Evolutionary conservation across 805 yeast species (phyloP).

Genomic region (Myxozyma sirexii): DNA sequence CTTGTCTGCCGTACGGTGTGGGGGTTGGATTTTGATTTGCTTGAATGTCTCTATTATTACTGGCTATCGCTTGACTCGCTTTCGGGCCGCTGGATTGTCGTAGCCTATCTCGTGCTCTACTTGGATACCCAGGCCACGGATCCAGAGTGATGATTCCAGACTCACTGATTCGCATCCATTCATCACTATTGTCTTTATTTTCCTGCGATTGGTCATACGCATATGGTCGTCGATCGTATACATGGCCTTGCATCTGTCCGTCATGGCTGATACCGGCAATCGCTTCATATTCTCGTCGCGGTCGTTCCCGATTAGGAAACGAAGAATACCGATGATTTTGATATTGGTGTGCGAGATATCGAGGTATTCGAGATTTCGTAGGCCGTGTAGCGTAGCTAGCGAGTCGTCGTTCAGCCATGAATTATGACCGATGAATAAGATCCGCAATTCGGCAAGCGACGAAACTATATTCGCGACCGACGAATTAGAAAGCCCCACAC

Average conservation of each 20-base stretch:
- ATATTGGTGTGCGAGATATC: slow-evolving; percentile 10
- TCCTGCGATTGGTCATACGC: not conserved
- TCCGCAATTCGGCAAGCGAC: not conserved
- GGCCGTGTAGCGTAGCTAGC: not conserved
- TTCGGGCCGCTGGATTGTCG: too few species aligned
- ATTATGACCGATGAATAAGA: not conserved
- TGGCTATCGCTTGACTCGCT: too few species aligned
- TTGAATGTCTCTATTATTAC: too few species aligned
- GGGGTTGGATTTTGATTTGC: too few species aligned
- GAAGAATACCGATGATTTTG: not conserved
- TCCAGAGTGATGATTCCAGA: slow-evolving; percentile 9
- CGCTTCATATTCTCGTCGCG: slow-evolving; percentile 3
- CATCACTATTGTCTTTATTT: slow-evolving; percentile 1
- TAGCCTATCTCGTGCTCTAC: slow-evolving; percentile 21
- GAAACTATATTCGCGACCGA: too few species aligned
- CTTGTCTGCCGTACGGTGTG: too few species aligned
- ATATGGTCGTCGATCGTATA: not conserved
- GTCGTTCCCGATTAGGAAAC: slow-evolving; percentile 1
- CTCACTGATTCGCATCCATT: slow-evolving; percentile 8
- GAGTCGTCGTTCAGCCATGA: not conserved
- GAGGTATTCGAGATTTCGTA: slow-evolving; percentile 8
- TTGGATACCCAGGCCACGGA: slow-evolving; percentile 11
- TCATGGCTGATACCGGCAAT: not conserved
- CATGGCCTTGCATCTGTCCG: slow-evolving; percentile 1
- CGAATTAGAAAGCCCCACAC: not conserved